Evolutionary conservation across 768 basidiomycete species (phyloP), one percentile per base, ranked within the genome.

Genomic region (Gelatoporia subvermispora): DNA sequence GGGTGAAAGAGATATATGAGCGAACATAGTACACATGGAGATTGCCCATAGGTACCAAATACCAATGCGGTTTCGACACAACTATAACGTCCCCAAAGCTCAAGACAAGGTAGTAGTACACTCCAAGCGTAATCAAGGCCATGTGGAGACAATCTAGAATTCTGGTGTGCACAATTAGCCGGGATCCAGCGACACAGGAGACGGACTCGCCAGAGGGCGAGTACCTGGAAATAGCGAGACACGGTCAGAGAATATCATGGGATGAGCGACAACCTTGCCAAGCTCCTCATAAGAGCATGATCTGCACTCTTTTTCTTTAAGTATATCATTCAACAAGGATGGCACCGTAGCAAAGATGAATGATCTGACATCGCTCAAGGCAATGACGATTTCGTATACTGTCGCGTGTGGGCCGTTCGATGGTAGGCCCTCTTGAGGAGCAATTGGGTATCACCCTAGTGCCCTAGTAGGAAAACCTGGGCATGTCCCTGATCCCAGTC

Each of bases 101-200:
- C n/a, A 34, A 11, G 2, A 56, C 44, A 16, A 52, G 21, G 37
- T 56, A 52, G 17, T 24, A 50, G 38, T 56, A 56, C 46, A 53
- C 23, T 9, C 42, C 36, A 13, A 35, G 17, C 5, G 46, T 53
- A 25, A 53, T 45, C 25, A 55, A 24, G 9, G 35, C 45, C 20
- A 43, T 42, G 23, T 55, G 54, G 4, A 52, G 25, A 31, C 21
- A 43, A 40, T 55, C 54, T 1, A 55, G 43, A 15, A 49, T 34
- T 50, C 54, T 55, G 28, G n/a, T n/a, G n/a, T n/a, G n/a, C n/a
- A n/a, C n/a, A n/a, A n/a, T n/a, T n/a, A n/a, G n/a, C n/a, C n/a
- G n/a, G n/a, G n/a, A n/a, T n/a, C n/a, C n/a, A n/a, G n/a, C n/a
- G n/a, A n/a, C n/a, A n/a, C n/a, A n/a, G n/a, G n/a, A n/a, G n/a